Conservation (phyloP, 805 yeast genomes). For the Debaryomyces hansenii region DNA sequence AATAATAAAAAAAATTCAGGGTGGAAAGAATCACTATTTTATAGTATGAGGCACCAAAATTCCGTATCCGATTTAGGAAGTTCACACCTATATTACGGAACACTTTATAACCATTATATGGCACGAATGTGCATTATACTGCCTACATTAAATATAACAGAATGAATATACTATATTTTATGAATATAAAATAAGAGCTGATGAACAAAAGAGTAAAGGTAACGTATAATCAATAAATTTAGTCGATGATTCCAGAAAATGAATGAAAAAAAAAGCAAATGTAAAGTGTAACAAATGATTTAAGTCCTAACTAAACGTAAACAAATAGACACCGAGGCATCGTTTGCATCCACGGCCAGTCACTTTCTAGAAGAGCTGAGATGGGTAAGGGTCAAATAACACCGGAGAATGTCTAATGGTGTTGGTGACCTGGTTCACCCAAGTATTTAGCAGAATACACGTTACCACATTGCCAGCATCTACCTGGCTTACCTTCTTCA, state of each 20-base stretch:
- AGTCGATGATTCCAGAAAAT: background rate
- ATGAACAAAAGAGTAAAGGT: background rate
- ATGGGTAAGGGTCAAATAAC: too few relatives aligned
- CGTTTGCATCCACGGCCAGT: too few relatives aligned
- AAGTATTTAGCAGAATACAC: slow-evolving; percentile 86
- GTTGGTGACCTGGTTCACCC: slow-evolving; percentile 73
- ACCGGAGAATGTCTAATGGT: slow-evolving; percentile 29
- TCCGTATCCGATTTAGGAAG: background rate
- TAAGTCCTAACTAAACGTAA: too few relatives aligned
- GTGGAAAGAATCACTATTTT: too few relatives aligned
- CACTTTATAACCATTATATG: background rate
- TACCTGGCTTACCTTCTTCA: slow-evolving; percentile 74
- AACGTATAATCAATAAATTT: background rate
- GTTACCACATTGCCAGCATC: slow-evolving; percentile 99
- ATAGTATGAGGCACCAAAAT: background rate
- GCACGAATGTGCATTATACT: too few relatives aligned
- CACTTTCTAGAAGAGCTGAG: too few relatives aligned
- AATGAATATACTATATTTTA: background rate
- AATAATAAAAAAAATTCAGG: too few relatives aligned
- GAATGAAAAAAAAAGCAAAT: background rate
- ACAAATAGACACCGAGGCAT: too few relatives aligned
- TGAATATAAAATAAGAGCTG: background rate
- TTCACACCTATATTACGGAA: background rate
- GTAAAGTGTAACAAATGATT: too few relatives aligned
- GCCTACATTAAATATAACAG: background rate